phyloP scores from a whole-genome alignment of 176 grass and related monocot genomes.

The Cenchrus americanus region DNA sequence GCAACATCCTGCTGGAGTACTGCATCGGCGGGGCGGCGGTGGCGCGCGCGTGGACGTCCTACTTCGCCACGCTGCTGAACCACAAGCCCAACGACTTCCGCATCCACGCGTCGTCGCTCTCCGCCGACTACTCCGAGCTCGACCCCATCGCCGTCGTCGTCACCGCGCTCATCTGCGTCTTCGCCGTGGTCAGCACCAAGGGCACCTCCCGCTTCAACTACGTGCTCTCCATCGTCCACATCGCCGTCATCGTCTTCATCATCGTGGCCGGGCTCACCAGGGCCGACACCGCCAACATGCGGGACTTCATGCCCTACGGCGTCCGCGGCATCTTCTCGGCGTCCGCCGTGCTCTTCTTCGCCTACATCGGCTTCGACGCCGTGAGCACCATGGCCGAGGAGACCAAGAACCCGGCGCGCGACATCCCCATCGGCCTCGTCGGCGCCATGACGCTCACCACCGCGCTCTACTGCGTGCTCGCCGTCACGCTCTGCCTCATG shows the following conservation, averaged over 20 bases:
- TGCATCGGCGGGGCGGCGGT: constrained; percentile 69
- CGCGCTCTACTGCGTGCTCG: constrained; percentile 55
- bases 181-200: constrained; percentile 77
- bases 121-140: constrained; percentile 59
- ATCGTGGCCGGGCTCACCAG: constrained; percentile 61
- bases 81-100: constrained; percentile 65
- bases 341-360: constrained; percentile 89
- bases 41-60: constrained; percentile 87
- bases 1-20: constrained; percentile 95
- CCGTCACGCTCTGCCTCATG: constrained; percentile 68
- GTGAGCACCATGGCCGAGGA: constrained; percentile 96
- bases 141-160: constrained; percentile 87
- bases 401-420: constrained; percentile 75
- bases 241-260: constrained; percentile 79
- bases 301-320: constrained; percentile 64
- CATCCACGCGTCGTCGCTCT: constrained; percentile 69
- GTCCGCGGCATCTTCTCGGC: constrained; percentile 63
- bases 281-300: constrained; percentile 57
- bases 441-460: constrained; percentile 69
- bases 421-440: constrained; percentile 82
- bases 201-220: constrained; percentile 94
- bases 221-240: constrained; percentile 70
- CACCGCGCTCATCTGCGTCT: constrained; percentile 58
- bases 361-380: constrained; percentile 92
- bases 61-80: constrained; percentile 87